Evolutionary conservation across 805 yeast genomes (phyloP).

Genomic region (Isabelozyma gotoi): DNA sequence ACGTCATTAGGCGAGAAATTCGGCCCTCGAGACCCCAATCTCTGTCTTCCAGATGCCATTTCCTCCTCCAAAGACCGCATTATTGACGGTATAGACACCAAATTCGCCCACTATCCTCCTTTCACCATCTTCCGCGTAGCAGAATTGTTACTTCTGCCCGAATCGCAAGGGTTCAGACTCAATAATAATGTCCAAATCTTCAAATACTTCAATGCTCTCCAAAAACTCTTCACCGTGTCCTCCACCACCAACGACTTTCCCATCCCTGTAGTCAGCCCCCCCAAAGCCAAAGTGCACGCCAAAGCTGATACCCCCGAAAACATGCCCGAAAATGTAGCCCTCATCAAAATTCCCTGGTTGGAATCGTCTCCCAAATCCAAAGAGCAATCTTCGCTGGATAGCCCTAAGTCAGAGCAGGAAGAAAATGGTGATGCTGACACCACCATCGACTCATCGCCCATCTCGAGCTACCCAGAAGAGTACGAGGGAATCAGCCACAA

Average conservation of each 20-base stretch:
- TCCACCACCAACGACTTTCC: conserved; percentile 28
- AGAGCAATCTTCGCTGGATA: background rate
- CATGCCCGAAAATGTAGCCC: background rate
- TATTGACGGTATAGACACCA: conserved; percentile 28
- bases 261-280: conserved; percentile 7
- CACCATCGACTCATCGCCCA: background rate
- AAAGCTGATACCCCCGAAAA: background rate
- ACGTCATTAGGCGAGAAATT: conserved; percentile 6
- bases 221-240: conserved; percentile 27
- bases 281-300: background rate
- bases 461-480: background rate
- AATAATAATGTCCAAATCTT: conserved; percentile 23
- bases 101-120: conserved; percentile 40
- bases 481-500: background rate
- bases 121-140: conserved; percentile 49
- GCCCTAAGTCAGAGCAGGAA: background rate
- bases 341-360: conserved; percentile 6
- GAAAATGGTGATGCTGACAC: background rate
- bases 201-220: conserved; percentile 48
- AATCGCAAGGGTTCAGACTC: conserved; percentile 29
- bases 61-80: conserved; percentile 15
- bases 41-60: conserved; percentile 5
- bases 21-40: conserved; percentile 8
- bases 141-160: conserved; percentile 46
- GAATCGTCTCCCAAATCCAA: background rate